A percentile compares a stretch with the other conserved stretches of the same genome.
Evolutionary conservation across 2,329 filamentous ascomycete species (phyloP).

Genomic region (Stylonectria norvegica): DNA sequence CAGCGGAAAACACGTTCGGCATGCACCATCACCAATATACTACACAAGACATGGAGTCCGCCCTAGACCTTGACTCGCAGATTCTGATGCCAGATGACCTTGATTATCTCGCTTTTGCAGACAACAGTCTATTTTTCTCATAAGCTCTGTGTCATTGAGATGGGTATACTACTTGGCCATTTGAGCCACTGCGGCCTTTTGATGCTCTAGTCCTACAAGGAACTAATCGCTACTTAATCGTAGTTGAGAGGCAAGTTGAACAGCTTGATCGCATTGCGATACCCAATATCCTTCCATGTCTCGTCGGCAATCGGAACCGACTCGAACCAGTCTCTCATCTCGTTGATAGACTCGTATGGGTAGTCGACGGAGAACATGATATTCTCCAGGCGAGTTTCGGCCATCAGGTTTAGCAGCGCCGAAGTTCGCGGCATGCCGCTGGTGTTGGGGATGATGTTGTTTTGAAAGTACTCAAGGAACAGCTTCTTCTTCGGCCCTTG

Average conservation of each 20-base stretch:
- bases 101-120: neutral
- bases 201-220: no score
- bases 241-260: neutral
- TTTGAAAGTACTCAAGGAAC: neutral
- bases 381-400: neutral
- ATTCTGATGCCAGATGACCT: neutral
- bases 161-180: no score
- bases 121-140: neutral
- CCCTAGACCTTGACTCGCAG: neutral
- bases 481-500: neutral
- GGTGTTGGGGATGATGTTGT: neutral
- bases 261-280: neutral
- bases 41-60: neutral
- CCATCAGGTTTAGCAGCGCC: neutral
- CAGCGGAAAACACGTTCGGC: neutral
- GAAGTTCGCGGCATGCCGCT: neutral
- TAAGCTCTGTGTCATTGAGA: neutral
- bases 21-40: neutral
- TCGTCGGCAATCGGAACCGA: neutral
- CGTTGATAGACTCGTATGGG: neutral
- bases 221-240: neutral
- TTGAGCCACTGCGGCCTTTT: no score
- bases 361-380: neutral
- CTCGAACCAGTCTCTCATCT: neutral
- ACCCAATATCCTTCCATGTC: neutral